Percentiles rank a stretch among this genome's conserved stretches.
Conservation (phyloP, 2,329 filamentous ascomycete species). For the Penicillium sp. region DNA sequence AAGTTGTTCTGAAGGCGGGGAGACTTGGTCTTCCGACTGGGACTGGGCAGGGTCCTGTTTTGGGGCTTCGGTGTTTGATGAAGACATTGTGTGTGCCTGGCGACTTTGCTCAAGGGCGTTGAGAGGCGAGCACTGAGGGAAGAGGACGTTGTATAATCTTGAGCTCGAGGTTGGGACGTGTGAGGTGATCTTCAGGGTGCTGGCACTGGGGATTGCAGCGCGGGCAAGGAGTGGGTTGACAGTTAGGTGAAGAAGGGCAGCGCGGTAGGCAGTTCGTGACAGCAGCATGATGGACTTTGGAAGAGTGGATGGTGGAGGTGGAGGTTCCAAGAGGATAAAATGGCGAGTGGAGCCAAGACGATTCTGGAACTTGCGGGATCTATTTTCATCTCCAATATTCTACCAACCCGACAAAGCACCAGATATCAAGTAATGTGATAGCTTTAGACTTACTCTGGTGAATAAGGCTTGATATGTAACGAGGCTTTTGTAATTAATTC, state of each 20-base stretch:
- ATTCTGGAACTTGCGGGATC: slow-evolving; percentile 14
- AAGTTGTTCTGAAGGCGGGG: slow-evolving; percentile 18
- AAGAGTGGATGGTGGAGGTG: slow-evolving; percentile 20
- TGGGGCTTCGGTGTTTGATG: slow-evolving; percentile 1
- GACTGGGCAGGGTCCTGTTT: slow-evolving; percentile 10
- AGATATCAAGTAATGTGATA: not conserved
- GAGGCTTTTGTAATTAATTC: not conserved
- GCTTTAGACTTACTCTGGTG: too few relatives aligned
- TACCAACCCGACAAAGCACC: too few relatives aligned
- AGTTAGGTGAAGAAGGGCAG: slow-evolving; percentile 28
- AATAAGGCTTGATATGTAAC: too few relatives aligned
- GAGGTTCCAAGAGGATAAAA: slow-evolving; percentile 13
- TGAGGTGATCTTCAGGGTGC: slow-evolving; percentile 5
- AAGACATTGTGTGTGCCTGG: slow-evolving; percentile 25
- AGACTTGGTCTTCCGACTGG: slow-evolving; percentile 9
- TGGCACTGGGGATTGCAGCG: slow-evolving; percentile 16
- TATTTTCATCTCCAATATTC: not conserved
- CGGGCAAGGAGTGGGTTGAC: slow-evolving; percentile 22
- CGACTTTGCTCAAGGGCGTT: slow-evolving; percentile 11
- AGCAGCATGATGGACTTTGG: slow-evolving; percentile 26
- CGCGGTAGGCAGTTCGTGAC: slow-evolving; percentile 28
- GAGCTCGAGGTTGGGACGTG: slow-evolving; percentile 10
- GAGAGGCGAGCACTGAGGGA: slow-evolving; percentile 28
- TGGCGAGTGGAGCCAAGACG: slow-evolving; percentile 13
- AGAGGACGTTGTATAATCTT: slow-evolving; percentile 27